A percentile compares a stretch with the other conserved stretches of the same genome.
Conservation (phyloP, 371 early-diverging fungal genomes). For the Apophysomyces elegans region DNA sequence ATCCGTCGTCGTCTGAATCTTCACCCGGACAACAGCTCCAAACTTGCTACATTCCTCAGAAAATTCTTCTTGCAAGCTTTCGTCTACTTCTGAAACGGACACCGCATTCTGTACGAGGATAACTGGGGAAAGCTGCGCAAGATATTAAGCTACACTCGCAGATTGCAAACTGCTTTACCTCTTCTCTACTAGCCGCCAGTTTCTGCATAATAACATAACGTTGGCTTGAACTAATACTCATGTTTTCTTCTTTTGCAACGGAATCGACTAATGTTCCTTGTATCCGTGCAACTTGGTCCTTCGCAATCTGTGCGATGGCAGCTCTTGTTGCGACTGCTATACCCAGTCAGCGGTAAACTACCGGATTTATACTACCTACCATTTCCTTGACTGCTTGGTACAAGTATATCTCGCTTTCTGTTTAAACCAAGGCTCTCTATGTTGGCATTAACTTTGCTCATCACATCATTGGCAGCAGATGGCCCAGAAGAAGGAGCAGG, state of each 20-base stretch:
- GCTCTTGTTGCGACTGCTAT: conserved; percentile 33
- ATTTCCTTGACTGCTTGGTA: conserved; percentile 3
- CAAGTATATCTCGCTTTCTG: conserved; percentile 13
- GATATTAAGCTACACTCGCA: neutral
- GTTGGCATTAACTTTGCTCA: conserved; percentile 24
- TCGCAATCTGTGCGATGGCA: conserved; percentile 33
- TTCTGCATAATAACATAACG: conserved; percentile 77
- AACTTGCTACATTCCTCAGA: conserved; percentile 72
- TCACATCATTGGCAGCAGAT: conserved; percentile 20
- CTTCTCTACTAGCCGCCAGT: conserved; percentile 56
- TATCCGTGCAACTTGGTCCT: conserved; percentile 23
- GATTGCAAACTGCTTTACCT: conserved; percentile 4
- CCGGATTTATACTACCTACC: neutral
- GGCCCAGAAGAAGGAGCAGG: conserved; percentile 29
- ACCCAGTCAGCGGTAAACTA: neutral
- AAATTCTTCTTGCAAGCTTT: conserved; percentile 69
- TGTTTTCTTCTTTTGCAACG: conserved; percentile 67
- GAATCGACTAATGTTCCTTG: conserved; percentile 37
- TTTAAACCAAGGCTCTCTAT: conserved; percentile 17
- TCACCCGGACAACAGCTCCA: conserved; percentile 62
- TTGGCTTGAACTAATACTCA: conserved; percentile 64
- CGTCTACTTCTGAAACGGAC: conserved; percentile 66
- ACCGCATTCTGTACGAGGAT: conserved; percentile 65
- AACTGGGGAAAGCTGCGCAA: conserved; percentile 44
- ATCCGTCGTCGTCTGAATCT: conserved; percentile 45